Conservation (phyloP, 306 rosid genomes). For the Glycine tomentella region DNA sequence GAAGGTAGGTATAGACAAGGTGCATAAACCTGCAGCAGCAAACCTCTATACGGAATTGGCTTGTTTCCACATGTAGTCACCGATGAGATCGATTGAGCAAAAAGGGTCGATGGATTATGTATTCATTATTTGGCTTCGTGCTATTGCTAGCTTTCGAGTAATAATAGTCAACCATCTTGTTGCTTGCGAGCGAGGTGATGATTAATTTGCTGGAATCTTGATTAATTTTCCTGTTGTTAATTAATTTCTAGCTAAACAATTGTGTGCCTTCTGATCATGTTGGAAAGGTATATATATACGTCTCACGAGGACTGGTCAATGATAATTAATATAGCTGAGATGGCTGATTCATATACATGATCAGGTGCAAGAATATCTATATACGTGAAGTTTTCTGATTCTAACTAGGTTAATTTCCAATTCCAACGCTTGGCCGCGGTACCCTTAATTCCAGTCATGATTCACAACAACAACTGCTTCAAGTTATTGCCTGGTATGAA, state of each 20-base stretch:
- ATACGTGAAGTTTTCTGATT: background rate
- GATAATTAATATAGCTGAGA: no score
- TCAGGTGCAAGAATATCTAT: background rate
- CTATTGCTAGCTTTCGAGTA: background rate
- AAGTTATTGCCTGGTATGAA: background rate
- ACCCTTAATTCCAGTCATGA: slow-evolving; percentile 3
- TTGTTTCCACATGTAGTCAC: background rate
- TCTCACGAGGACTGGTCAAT: background rate
- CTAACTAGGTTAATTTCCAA: background rate
- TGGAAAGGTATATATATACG: background rate
- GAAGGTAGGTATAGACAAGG: background rate
- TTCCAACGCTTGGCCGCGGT: background rate
- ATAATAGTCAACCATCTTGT: background rate
- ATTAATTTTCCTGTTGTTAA: background rate
- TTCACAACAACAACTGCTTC: background rate
- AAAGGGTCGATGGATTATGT: background rate
- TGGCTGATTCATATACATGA: background rate
- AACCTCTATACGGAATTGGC: background rate
- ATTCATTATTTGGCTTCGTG: background rate
- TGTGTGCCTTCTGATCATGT: background rate
- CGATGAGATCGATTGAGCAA: background rate
- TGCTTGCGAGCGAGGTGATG: background rate
- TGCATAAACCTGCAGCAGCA: background rate
- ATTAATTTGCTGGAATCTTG: background rate
- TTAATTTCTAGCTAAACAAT: background rate